Evolutionary conservation across 306 rosid genomes (phyloP), one percentile per base, ranked within the genome.

Genomic region (Citrullus amarus): DNA sequence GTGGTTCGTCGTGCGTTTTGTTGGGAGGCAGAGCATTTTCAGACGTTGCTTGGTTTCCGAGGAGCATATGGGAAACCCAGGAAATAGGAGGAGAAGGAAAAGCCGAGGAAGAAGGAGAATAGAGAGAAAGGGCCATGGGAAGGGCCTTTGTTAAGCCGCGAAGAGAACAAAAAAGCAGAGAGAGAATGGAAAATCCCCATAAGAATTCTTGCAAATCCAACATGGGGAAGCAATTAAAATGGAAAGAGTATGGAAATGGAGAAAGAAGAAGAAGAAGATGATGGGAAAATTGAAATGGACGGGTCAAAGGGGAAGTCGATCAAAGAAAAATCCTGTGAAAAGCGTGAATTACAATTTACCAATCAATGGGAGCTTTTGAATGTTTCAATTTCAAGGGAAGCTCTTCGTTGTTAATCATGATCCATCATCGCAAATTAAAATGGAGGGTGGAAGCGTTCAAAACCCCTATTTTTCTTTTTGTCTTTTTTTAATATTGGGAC

Each of bases 291-390:
- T 48, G 20, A 28, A 30, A 39, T 85, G 56, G 85, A 80, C 81
- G 77, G 78, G 85, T 81, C 87, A 81, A 78, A 82, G 22, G 83
- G 75, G 39, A 69, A 67, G 84, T 76, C 71, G 62, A 4, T 9
- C 72, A 77, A 81, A 79, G 77, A 25, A 61, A 6, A 62, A 63
- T 63, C 44, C 9, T 6, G n/a, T 2, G 22, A 3, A 63, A 32
- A 15, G 46, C 46, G 71, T 34, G 71, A 34, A 32, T 14, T 46
- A 32, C 46, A 63, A 66, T 66, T 66, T 38, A 65, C 4, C 28
- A 16, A 66, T 36, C 50, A 65, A 8, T 14, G 22, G 11, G 20
- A 32, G 46, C 72, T 66, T 66, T 67, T 67, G 74, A 67, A 67
- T n/a, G 4, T 41, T 67, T 67, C 74, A 68, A 68, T 43, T n/a